These are phyloP conservation scores for Mycena haematopus DNA, from an alignment of 768 basidiomycete genomes.

Conservation along the genomic window DNA sequence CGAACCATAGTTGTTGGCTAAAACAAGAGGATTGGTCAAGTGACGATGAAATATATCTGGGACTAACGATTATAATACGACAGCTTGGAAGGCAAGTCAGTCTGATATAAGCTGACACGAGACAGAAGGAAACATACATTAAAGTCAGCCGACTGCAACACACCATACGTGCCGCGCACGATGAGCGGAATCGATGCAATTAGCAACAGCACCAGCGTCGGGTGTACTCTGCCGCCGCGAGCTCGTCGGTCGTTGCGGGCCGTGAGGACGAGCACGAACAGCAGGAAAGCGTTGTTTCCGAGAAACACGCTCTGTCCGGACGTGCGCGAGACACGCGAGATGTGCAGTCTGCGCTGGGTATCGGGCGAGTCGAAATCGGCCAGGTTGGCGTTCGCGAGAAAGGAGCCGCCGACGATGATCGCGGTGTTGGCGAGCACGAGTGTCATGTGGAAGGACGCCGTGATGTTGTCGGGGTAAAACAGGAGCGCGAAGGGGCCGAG, in stretches of 20 bases:
- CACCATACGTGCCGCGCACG: conserved; percentile 18
- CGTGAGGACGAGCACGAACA: conserved; percentile 9
- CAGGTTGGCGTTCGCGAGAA: conserved; percentile 10
- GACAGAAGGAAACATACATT: not conserved
- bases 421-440: conserved; percentile 17
- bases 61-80: conserved; percentile 24
- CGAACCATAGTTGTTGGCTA: conserved; percentile 20
- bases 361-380: not conserved
- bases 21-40: not conserved
- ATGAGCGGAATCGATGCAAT: conserved; percentile 26
- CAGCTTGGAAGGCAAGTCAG: conserved; percentile 7
- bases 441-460: conserved; percentile 10
- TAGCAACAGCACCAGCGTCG: conserved; percentile 14
- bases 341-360: not conserved
- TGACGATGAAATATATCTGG: too few relatives aligned
- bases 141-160: conserved; percentile 12
- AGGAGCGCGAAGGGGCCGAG: conserved; percentile 19
- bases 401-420: conserved; percentile 18
- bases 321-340: conserved; percentile 9
- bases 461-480: conserved; percentile 12
- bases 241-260: conserved; percentile 10
- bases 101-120: too few relatives aligned
- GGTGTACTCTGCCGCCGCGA: not conserved
- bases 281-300: not conserved
- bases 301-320: conserved; percentile 20